Base-by-base conservation (phyloP, 352 stramenopile species). In the Blastocystis sp. region DNA sequence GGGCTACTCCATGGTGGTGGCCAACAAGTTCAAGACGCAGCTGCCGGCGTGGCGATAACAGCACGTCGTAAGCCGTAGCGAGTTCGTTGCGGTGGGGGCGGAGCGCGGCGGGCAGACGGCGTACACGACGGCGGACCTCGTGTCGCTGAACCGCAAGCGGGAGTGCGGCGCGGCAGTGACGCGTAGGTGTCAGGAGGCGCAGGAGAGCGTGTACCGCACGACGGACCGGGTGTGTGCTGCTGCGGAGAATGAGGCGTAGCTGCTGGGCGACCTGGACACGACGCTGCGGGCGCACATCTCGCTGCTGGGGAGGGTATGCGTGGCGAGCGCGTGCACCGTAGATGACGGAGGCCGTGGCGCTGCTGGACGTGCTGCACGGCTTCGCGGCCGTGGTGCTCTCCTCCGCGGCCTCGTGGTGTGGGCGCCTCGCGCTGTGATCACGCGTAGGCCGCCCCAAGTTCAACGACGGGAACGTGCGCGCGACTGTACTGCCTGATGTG, bases 71-170 rank as follows among this genome's bases (percentile, higher is more conserved):
- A 10, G 10, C 11, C 10, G 17, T 28, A 79, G 69, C 38, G 43
- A 38, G 11, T 79, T 79, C 38, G 21, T 79, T 2, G 52, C 61
- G 42, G 21, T 79, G 38, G 28, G 69, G 14, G 63, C 61, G 69
- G 69, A 79, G 24, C 11, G 43, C 0, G 52, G 69, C 21, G 28
- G 28, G 10, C 68, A 77, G 45, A 42, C 43, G 11, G 69, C 69
- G 9, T 9, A 64, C 7, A 60, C 28, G 11, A 79, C 69, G 11
- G 11, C 21, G 11, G 69, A 79, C 38, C 43, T 79, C 11, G 17
- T 79, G 21, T 79, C 69, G 14, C 54, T 79, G 2, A 79, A 79
- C 17, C 69, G 34, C 21, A 79, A 79, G 69, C 63, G 28, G 1
- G 38, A 34, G 0, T 54, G 3, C 34, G 42, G 17, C 40, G 38